Base-by-base conservation (phyloP, 805 yeast genomes). In the Candida sanyiensis region DNA sequence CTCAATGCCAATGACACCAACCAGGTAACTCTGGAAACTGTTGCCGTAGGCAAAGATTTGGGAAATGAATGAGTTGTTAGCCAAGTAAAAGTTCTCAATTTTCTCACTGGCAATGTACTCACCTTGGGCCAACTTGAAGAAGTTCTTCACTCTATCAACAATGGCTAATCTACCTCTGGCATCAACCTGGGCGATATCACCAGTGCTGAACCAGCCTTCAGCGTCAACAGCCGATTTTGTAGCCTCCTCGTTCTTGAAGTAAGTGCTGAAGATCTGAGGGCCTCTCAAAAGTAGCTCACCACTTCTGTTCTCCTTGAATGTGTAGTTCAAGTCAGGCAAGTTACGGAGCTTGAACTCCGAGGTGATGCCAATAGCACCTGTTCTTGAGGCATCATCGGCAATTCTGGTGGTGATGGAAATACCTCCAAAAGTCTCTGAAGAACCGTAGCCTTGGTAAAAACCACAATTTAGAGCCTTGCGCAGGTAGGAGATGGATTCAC, bases 91-190 rank as follows among this genome's bases (percentile, higher is more conserved):
- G 51, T 77, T 80, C 54, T 83, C 90, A 48, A 83, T 75, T 58
- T 75, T 80, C 52, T 83, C 93, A 15, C 87, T 84, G 1, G 87
- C 82, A 39, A 83, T 73, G 57, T 82, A 83, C 59, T 75, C 80
- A 35, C 81, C 81, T 54, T 75, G 81, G 3, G 79, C 65, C 38
- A 75, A 56, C 48, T 83, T 83, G 68, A 82, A 83, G 62, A 83
- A 82, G 61, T 83, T 83, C 65, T 83, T 83, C 28, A 83, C 87
- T 45, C 93, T 68, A 53, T 83, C 93, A 49, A 83, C 70, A 42
- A 83, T 77, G 35, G 59, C 64, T 18, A 83, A 56, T 33, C 80
- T 67, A 10, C 88, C 85, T 6, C 63, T 59, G 2, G 45, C 40
- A 40, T 72, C 74, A 37, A 81, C 57, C 41, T 56, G 59, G 1